Evolutionary conservation across 495 filamentous ascomycete genomes (phyloP).

Genomic region (Amniculicola lignicola): DNA sequence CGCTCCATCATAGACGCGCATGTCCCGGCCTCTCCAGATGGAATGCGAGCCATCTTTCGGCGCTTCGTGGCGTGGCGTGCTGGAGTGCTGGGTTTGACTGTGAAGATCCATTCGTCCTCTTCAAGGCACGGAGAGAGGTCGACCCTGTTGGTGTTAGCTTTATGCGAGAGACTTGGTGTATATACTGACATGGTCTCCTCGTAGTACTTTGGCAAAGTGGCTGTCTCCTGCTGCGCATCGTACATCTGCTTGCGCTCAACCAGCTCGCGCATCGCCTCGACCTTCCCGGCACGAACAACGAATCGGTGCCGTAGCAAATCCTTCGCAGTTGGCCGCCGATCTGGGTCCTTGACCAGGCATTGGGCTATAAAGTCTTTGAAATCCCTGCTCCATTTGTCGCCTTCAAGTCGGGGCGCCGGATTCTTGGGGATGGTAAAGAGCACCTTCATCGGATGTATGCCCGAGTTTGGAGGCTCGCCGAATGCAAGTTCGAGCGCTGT

Average conservation of each 20-base stretch:
- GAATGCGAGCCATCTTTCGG: constrained; percentile 46
- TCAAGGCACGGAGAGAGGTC: constrained; percentile 66
- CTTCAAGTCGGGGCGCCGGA: constrained; percentile 79
- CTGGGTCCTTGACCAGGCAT: constrained; percentile 87
- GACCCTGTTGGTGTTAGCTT: constrained; percentile 43
- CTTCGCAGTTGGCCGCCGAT: constrained; percentile 76
- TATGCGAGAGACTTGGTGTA: background rate
- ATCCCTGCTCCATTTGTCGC: constrained; percentile 75
- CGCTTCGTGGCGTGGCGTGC: constrained; percentile 48
- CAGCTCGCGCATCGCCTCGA: constrained; percentile 80
- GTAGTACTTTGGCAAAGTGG: constrained; percentile 70
- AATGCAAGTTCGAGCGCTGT: constrained; percentile 91
- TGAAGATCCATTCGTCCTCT: constrained; percentile 95
- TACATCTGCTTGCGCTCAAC: constrained; percentile 79
- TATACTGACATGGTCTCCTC: constrained; percentile 72
- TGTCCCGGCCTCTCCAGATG: constrained; percentile 38
- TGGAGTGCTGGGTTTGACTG: constrained; percentile 58
- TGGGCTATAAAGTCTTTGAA: constrained; percentile 91
- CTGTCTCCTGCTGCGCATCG: constrained; percentile 60
- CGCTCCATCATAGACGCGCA: constrained; percentile 56
- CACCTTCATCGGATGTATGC: constrained; percentile 96
- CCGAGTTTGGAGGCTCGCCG: constrained; percentile 88
- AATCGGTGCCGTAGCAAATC: constrained; percentile 90
- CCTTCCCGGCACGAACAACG: constrained; percentile 77
- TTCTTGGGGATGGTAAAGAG: constrained; percentile 96